These are phyloP conservation scores for Rostrohypoxylon terebratum DNA, from an alignment of 495 filamentous ascomycete species.

Conservation along the genomic window DNA sequence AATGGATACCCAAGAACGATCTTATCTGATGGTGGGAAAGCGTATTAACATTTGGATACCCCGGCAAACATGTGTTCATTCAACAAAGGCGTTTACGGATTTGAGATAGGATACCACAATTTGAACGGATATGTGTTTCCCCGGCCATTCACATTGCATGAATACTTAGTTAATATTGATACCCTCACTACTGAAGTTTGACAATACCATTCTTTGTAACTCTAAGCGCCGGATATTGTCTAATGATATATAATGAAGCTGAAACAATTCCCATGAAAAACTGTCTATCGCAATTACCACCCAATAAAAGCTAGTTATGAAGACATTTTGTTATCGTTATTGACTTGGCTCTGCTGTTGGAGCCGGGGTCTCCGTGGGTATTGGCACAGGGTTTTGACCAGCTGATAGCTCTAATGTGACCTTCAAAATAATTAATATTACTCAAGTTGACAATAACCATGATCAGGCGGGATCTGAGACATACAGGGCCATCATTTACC, in stretches of 20 bases:
- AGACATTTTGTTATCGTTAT: constrained; percentile 2
- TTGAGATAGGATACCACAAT: neutral
- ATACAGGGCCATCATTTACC: constrained; percentile 94
- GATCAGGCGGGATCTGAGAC: constrained; percentile 52
- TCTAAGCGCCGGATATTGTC: neutral
- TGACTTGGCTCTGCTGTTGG: constrained; percentile 21
- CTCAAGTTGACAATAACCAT: constrained; percentile 22
- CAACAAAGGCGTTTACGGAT: constrained; percentile 11
- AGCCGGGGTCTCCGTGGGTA: constrained; percentile 6
- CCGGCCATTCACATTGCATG: constrained; percentile 11
- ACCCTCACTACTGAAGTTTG: constrained; percentile 33
- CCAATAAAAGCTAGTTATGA: neutral
- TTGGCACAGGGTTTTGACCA: constrained; percentile 31
- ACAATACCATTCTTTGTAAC: constrained; percentile 15
- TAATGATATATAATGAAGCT: constrained; percentile 3
- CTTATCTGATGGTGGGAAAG: constrained; percentile 2
- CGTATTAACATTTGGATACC: constrained; percentile 22
- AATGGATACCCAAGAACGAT: constrained; percentile 35
- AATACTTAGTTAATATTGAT: constrained; percentile 31
- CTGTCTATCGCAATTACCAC: neutral
- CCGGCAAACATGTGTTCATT: neutral
- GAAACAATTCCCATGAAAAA: neutral
- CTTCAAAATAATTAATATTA: constrained; percentile 37
- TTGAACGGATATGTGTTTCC: constrained; percentile 9
- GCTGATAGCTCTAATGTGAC: constrained; percentile 51